phyloP scores from a whole-genome alignment of 2,329 filamentous ascomycete species.

The Penicillium sp. region DNA sequence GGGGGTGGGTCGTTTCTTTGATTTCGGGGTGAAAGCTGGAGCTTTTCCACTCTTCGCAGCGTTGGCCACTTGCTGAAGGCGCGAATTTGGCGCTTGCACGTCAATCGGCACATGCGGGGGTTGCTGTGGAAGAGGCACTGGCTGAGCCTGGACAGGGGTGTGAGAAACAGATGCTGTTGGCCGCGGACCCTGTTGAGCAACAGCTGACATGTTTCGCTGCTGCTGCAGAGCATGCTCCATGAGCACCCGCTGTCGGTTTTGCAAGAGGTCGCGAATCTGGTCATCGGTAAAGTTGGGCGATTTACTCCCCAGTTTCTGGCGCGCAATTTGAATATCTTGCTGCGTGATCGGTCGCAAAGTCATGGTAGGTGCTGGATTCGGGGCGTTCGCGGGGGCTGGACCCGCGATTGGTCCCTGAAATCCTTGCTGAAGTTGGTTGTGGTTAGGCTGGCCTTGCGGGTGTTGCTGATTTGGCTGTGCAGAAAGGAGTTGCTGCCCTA shows the following conservation, averaged over 20 bases:
- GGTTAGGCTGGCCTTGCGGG: not conserved
- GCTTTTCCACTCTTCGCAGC: slow-evolving; percentile 24
- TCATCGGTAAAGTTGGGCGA: slow-evolving; percentile 37
- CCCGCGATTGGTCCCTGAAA: slow-evolving; percentile 27
- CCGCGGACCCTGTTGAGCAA: slow-evolving; percentile 23
- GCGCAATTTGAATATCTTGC: slow-evolving; percentile 33
- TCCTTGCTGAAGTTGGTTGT: slow-evolving; percentile 7
- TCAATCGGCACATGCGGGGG: slow-evolving; percentile 18
- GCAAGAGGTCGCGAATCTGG: slow-evolving; percentile 35
- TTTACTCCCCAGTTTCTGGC: slow-evolving; percentile 31
- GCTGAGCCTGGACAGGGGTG: slow-evolving; percentile 22
- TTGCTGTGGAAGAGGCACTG: slow-evolving; percentile 19
- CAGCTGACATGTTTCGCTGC: slow-evolving; percentile 16
- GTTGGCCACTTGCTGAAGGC: slow-evolving; percentile 22
- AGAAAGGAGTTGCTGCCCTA: slow-evolving; percentile 4
- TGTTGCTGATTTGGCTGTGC: not conserved
- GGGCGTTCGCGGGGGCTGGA: slow-evolving; percentile 24
- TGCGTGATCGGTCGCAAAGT: slow-evolving; percentile 32
- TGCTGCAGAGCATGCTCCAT: slow-evolving; percentile 28
- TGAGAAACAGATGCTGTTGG: slow-evolving; percentile 18
- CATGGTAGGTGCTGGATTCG: slow-evolving; percentile 24
- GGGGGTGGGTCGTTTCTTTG: slow-evolving; percentile 41
- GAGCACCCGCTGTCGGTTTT: slow-evolving; percentile 32
- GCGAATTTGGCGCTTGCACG: slow-evolving; percentile 26
- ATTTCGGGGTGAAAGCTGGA: slow-evolving; percentile 26